These are phyloP conservation scores for Parmelia sp. DNA, from an alignment of 495 filamentous ascomycete species.

Conservation along the genomic window DNA sequence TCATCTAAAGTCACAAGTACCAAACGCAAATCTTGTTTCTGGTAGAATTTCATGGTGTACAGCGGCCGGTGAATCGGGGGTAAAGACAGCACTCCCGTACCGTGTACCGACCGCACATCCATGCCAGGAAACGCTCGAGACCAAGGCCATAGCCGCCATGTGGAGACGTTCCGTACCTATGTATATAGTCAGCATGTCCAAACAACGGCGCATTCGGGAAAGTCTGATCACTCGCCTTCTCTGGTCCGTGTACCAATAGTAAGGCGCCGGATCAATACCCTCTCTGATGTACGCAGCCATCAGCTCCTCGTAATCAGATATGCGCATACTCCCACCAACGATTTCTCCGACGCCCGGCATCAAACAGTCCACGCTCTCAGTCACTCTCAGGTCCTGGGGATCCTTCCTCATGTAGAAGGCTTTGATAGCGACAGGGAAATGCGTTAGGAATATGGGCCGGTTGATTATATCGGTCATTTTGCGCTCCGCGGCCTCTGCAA, in stretches of 20 bases:
- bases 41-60: constrained; percentile 59
- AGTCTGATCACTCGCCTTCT: constrained; percentile 64
- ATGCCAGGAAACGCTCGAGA: constrained; percentile 92
- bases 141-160: constrained; percentile 96
- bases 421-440: constrained; percentile 97
- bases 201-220: not conserved
- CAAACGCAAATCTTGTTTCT: not conserved
- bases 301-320: constrained; percentile 86
- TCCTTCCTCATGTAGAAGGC: constrained; percentile 99
- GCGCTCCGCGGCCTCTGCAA: constrained; percentile 95
- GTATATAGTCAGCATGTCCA: constrained; percentile 26
- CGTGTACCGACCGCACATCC: constrained; percentile 88
- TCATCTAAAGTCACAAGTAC: not conserved
- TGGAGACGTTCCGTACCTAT: constrained; percentile 87
- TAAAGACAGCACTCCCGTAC: constrained; percentile 88
- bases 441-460: constrained; percentile 89
- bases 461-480: constrained; percentile 96
- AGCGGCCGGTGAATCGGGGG: constrained; percentile 87
- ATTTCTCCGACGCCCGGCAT: constrained; percentile 98
- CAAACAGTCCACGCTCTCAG: constrained; percentile 90
- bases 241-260: constrained; percentile 99
- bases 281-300: constrained; percentile 83
- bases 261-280: constrained; percentile 75
- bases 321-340: constrained; percentile 94
- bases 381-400: constrained; percentile 71